These are phyloP conservation scores for Trichophyton rubrum DNA, from an alignment of 2,329 filamentous ascomycete species.

Conservation along the genomic window DNA sequence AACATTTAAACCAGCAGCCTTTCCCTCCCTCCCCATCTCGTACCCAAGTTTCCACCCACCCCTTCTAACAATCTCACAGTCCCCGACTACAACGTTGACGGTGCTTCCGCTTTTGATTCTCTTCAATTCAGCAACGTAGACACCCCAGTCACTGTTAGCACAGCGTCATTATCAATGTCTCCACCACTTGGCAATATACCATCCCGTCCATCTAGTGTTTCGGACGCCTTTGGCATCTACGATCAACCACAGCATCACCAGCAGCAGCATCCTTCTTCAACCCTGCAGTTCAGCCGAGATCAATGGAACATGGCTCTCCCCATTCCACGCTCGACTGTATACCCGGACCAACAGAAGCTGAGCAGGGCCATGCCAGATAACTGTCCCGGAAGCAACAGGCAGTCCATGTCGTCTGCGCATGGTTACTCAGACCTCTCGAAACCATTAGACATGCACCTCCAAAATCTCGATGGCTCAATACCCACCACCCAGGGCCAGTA, in stretches of 20 bases:
- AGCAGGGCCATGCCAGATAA: not conserved
- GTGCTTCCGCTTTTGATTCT: not conserved
- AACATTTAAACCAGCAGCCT: not conserved
- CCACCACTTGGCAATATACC: not conserved
- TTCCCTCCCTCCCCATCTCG: not conserved
- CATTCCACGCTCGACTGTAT: not conserved
- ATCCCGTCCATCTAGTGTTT: not conserved
- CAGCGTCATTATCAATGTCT: conserved; percentile 3
- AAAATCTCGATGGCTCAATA: not conserved
- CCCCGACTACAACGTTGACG: conserved; percentile 1
- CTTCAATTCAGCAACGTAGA: not conserved
- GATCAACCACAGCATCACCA: conserved; percentile 8
- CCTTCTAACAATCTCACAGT: not conserved
- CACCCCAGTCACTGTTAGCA: conserved; percentile 1
- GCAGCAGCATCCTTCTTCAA: not conserved
- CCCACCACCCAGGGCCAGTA: not conserved
- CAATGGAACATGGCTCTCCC: not conserved
- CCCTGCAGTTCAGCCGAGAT: not conserved
- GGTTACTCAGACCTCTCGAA: not conserved
- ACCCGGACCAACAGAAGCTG: not conserved
- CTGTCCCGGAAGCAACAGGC: not conserved
- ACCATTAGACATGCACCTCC: not conserved
- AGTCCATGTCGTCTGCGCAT: not conserved
- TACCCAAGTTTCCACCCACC: not conserved
- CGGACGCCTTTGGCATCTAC: not conserved